Evolutionary conservation across 83 land plant genomes (phyloP), one percentile per base, ranked within the genome.

Genomic region (Picea abies): DNA sequence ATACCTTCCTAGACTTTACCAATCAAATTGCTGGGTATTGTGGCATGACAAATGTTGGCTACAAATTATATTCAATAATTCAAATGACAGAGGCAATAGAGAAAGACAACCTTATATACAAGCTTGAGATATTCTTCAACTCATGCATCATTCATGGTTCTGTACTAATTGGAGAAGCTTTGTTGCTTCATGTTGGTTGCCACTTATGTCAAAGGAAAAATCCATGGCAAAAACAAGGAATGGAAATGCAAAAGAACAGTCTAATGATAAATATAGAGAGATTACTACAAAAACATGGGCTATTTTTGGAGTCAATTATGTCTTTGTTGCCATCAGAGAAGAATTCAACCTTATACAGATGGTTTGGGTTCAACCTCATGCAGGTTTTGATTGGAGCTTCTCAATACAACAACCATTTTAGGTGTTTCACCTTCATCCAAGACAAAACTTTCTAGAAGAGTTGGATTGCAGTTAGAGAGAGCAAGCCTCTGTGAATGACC

Each of bases 271-370:
- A 20, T 44, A 49, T 4, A 29, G 25, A 23, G 88, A 90, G 64
- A 61, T 83, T 10, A 78, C 80, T 12, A 78, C 86, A n/a, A 89
- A n/a, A 85, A 66, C 87, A 90, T 44, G 70, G 89, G 71, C 63
- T 89, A 52, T 84, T 94, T 3, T 79, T 94, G 63, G 96, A 94
- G 68, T 86, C 90, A 22, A 87, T 94, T 44, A 85, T 94, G 23
- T 89, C 85, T 65, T 67, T 94, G 79, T 82, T 92, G 1, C 96
- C 96, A n/a, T 23, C 83, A 10, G 94, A 94, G 71, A 92, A 86
- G 84, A n/a, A n/a, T n/a, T n/a, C n/a, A n/a, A n/a, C n/a, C n/a
- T n/a, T n/a, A n/a, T n/a, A n/a, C n/a, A n/a, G n/a, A n/a, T n/a
- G n/a, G n/a, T n/a, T n/a, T n/a, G n/a, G 85, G 88, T 26, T 80